Base-by-base conservation (phyloP, 768 basidiomycete genomes). In the Mrakia blollopis region DNA sequence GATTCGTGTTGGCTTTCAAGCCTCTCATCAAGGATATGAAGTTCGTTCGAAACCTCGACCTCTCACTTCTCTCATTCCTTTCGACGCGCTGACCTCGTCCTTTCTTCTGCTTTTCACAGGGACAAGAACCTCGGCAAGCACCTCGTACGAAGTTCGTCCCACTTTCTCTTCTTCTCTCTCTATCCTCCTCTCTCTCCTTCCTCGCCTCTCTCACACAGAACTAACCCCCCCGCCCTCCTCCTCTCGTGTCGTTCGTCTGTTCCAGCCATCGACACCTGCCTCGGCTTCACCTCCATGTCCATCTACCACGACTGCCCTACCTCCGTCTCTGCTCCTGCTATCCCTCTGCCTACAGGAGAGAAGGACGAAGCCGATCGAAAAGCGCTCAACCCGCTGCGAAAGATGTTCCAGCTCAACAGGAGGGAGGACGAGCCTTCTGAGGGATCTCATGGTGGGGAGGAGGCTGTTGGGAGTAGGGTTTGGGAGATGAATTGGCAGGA, bases 401-500 rank as follows among this genome's bases (percentile, higher is more conserved):
- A 25, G 41, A 30, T 74, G 18, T 74, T 74, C 63, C 39, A 35
- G 21, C 41, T 18, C 8, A 65, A 41, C 25, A 44, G 73, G n/a
- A 44, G 21, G 50, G 39, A n/a, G 14, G 73, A 61, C 28, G 73
- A 74, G 39, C 71, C 71, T 32, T 54, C 47, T 2, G 71, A 72
- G 37, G 65, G 39, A 0, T 35, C 35, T 1, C 25, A 39, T 8
- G 72, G 50, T 2, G 71, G 41, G 1, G 72, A 73, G 35, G 72
- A 77, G 1, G 32, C 35, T 16, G 70, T 65, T 16, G 76, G 76
- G 23, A 30, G 10, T 18, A 73, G 71, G 37, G 9, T 77, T n/a
- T 77, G 76, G 76, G 23, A 16, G 23, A 47, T 73, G 76, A 47
- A 39, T 21, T 77, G 76, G 76, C 57, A 35, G 32, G 70, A 73